These are phyloP conservation scores for Brassica rapa DNA, from an alignment of 345 rosid species.

Conservation along the genomic window DNA sequence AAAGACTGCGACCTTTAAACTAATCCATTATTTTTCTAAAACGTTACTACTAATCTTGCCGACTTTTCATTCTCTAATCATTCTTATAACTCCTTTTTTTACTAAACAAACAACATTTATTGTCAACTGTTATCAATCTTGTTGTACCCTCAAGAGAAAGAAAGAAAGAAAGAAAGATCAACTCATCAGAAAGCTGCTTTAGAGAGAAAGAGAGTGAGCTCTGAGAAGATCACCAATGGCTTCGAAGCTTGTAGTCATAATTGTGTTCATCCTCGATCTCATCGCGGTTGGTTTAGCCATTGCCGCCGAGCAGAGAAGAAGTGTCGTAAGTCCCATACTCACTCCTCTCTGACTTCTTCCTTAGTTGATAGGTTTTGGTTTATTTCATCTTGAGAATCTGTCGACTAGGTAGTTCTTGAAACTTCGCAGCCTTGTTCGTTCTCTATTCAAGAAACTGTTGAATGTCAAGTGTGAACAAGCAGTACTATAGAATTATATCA, in stretches of 20 bases:
- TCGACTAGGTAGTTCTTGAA: not conserved
- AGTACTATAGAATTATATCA: not conserved
- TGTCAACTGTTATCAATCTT: constrained; percentile 2
- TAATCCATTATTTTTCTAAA: not conserved
- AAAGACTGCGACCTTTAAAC: constrained; percentile 29
- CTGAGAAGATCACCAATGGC: constrained; percentile 60
- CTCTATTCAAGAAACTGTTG: not conserved
- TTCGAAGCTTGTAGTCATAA: constrained; percentile 67
- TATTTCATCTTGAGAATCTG: not conserved
- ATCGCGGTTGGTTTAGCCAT: constrained; percentile 92
- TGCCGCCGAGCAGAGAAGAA: constrained; percentile 97
- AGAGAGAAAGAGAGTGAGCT: constrained; percentile 24
- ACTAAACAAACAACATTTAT: not conserved
- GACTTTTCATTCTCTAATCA: not conserved
- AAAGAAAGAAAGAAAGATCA: not conserved
- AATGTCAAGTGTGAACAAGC: not conserved
- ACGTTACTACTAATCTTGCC: not conserved
- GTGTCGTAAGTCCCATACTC: constrained; percentile 62
- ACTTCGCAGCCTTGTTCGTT: constrained; percentile 3
- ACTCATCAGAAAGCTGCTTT: constrained; percentile 18
- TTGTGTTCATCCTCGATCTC: constrained; percentile 71
- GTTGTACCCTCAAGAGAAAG: not conserved
- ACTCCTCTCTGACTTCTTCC: not conserved
- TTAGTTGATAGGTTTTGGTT: constrained; percentile 17
- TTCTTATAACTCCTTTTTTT: not conserved